Evolutionary conservation across 2,329 filamentous ascomycete genomes (phyloP), one percentile per base, ranked within the genome.

Genomic region (Pseudocercospora eumusae): DNA sequence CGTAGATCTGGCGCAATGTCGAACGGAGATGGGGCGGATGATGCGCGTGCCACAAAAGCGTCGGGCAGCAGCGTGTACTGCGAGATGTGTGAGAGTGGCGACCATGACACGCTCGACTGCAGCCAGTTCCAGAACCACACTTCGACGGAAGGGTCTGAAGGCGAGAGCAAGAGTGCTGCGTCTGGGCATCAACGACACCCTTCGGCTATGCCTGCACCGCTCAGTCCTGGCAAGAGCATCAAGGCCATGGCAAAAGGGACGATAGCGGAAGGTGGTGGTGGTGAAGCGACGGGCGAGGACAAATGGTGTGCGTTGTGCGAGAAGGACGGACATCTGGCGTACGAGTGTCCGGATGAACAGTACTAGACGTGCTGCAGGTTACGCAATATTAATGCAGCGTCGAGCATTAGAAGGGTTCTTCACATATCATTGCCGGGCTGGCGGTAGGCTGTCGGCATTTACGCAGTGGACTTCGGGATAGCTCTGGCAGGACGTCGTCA

Each of bases 261-360:
- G 68, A 40, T 53, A n/a, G 36, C 28, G 6, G 56, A 23, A 76
- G 75, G 68, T 74, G 70, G 44, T 73, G 70, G 49, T n/a, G 56
- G 49, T 15, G 70, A 68, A 15, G 67, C 66, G 9, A 71, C 73
- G 20, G 73, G 73, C 15, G 92, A 98, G 71, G 85, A 88, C 65
- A 97, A 96, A 79, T 99, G 95, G 95, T 99, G 95, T 77, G 95
- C 95, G 15, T 82, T 98, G 49, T 99, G 95, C 75, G 95, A 99
- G 81, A 87, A 91, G 65, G 95, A 99, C 72, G 95, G 95, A 13
- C 95, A 99, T 75, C 91, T 97, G 77, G 97, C 93, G 18, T 76
- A 73, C 60, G 74, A 76, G 61, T 76, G 75, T 62, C 74, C 75
- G 23, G 72, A 76, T 64, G 74, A 76, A 68, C 72, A 74, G 67